Evolutionary conservation across 306 rosid species (phyloP).

Genomic region (barrel medic (Medicago truncatula)): MtrunA17r5.0-ANR NC_053049.1:29982501-29983000

Average conservation of each 20-base stretch:
- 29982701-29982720: constrained; percentile 63
- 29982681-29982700: neutral
- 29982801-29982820: constrained; percentile 15
- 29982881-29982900: neutral
- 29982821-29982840: constrained; percentile 40
- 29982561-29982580: neutral
- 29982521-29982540: neutral
- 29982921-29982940: neutral
- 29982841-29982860: neutral
- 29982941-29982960: neutral
- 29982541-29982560: neutral
- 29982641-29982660: constrained; percentile 1
- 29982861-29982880: neutral
- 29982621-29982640: constrained; percentile 12
- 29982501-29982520: neutral
- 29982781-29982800: constrained; percentile 30
- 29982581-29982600: constrained; percentile 11
- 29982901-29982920: neutral
- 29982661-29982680: constrained; percentile 10
- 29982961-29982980: neutral
- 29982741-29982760: constrained; percentile 99
- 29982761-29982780: constrained; percentile 77
- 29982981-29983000: constrained; percentile 11
- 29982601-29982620: constrained; percentile 3
- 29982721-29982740: constrained; percentile 99